A percentile compares a stretch with the other conserved stretches of the same genome.
Evolutionary conservation across 257 asterid genomes (phyloP).

Genomic region (Solanum sejunctum): DNA sequence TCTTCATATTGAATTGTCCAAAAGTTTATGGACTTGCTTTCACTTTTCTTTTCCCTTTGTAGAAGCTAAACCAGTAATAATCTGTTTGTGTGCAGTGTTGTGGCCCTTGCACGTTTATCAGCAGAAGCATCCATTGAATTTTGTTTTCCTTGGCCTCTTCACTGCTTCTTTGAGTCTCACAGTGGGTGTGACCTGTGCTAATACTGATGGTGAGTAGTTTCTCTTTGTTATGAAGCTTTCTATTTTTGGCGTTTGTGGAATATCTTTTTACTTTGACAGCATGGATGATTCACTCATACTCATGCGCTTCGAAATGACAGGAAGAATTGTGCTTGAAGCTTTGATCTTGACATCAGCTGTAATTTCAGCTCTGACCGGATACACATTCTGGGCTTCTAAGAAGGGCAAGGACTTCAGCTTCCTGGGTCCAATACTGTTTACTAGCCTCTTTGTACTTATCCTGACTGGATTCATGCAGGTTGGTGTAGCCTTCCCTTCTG

Average conservation of each 20-base stretch:
- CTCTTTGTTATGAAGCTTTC: neutral
- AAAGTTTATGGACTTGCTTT: neutral
- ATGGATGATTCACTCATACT: neutral
- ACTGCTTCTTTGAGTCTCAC: constrained; percentile 79
- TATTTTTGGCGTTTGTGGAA: neutral
- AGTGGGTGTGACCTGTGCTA: constrained; percentile 90
- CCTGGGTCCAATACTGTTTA: constrained; percentile 89
- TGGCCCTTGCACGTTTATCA: constrained; percentile 85
- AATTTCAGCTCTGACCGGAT: constrained; percentile 72
- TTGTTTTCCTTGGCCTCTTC: constrained; percentile 86
- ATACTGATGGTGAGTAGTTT: constrained; percentile 69
- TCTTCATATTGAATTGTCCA: neutral
- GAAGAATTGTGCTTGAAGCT: constrained; percentile 87
- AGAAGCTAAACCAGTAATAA: neutral
- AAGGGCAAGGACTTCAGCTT: constrained; percentile 96
- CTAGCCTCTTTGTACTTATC: constrained; percentile 70
- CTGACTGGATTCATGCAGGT: constrained; percentile 91
- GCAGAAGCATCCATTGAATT: constrained; percentile 89
- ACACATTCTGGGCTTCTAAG: constrained; percentile 98
- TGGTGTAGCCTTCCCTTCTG: neutral
- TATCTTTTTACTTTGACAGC: neutral
- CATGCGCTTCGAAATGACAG: constrained; percentile 22
- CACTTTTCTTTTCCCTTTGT: neutral
- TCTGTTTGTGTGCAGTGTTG: constrained; percentile 33
- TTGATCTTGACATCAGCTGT: constrained; percentile 90